Evolutionary conservation across 768 basidiomycete species (phyloP), one percentile per base, ranked within the genome.

Genomic region (Trametes cinnabarina): DNA sequence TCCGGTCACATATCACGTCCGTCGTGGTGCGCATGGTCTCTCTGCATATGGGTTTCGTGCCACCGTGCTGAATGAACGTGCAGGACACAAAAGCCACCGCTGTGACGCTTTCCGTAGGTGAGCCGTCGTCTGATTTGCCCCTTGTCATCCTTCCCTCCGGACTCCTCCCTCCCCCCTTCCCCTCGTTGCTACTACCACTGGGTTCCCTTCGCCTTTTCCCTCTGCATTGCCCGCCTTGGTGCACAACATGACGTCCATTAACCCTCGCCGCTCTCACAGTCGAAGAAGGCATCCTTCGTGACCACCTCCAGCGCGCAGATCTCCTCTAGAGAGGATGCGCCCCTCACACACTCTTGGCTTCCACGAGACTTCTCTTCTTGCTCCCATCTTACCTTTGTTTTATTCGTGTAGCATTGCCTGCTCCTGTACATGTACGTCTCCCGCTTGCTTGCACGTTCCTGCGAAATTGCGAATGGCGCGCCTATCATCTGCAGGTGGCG

Each of bases 51-150:
- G 48, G 66, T 53, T 39, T 8, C 14, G n/a, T 15, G n/a, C 5
- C 14, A n/a, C 37, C 37, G n/a, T 39, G 37, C 12, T 32, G 30
- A n/a, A 44, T 47, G 30, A 25, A 19, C 12, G 54, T 58, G 35
- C 66, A 91, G 89, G 88, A 92, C 63, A 90, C 87, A 1, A 78
- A 82, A 62, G 82, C 87, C 7, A 92, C 90, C 3, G 88, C 87
- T 25, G 77, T 80, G 22, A 92, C 90, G 2, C 72, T 92, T 40
- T 79, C 79, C 32, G 81, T 85, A 63, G 87, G 87, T 86, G 65
- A 70, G 83, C n/a, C n/a, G n/a, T n/a, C n/a, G n/a, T n/a, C n/a
- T n/a, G n/a, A n/a, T n/a, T n/a, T 63, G 22, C 30, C 17, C 12
- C 9, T 23, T 55, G 30, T 23, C 47, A 55, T 39, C 41, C 37